Base-by-base conservation (phyloP, 306 rosid species). In the Rosa multiflora region DNA sequence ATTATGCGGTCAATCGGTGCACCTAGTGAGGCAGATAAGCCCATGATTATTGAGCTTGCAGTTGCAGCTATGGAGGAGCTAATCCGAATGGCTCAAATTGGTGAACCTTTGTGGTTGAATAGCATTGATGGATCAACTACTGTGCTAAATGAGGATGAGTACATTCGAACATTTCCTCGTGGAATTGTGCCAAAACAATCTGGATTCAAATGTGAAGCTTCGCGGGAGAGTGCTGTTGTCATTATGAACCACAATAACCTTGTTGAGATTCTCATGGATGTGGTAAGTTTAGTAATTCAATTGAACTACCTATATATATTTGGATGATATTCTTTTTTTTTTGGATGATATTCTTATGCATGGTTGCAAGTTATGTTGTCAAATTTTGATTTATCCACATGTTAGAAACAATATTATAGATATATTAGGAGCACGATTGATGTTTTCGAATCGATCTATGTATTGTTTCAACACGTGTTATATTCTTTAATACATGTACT, bases 21-120 rank as follows among this genome's bases (percentile, higher is more conserved):
- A 0, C 94, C 97, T 0, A 86, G 83, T 0, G 99, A 93, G 78
- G 96, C 92, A 0, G 99, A 96, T 49, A 96, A 96, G 53, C 98
- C 98, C 1, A 85, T 96, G 80, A 87, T 93, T 51, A 91, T 96
- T 23, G 99, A 96, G 88, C 96, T 96, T 2, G 99, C 98, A 0
- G 98, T 96, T 53, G 91, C 94, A 12, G 98, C 99, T 7, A 96
- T 96, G 97, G 99, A 96, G 76, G 99, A 96, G 44, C 90, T 96
- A 0, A 70, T 84, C 72, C 87, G 90, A 40, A 93, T 96, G 98
- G 98, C 99, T 8, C 99, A 96, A 67, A 80, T 90, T 87, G 92
- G 88, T 0, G 99, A 96, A 5, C 99, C 99, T 39, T 88, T 96
- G 32, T 96, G 99, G 99, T 80, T 96, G 88, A 89, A 91, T 8